phyloP scores from a whole-genome alignment of 2,329 filamentous ascomycete genomes.

The Fusarium beomiforme region DNA sequence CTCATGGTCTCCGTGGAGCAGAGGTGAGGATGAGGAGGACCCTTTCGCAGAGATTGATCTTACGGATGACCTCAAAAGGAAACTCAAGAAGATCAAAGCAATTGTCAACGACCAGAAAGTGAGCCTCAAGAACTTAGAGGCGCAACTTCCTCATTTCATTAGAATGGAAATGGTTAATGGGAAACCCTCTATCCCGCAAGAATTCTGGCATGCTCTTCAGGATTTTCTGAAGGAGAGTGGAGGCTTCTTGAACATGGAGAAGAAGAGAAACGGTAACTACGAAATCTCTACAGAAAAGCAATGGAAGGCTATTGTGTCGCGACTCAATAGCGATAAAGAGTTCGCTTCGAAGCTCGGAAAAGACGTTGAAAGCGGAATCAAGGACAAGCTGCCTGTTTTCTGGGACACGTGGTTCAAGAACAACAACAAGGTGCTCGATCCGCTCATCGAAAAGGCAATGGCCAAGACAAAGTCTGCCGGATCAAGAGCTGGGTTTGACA shows the following conservation, averaged over 20 bases:
- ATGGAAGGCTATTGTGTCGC: constrained; percentile 57
- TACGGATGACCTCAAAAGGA: constrained; percentile 44
- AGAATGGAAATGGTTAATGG: constrained; percentile 65
- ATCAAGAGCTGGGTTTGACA: constrained; percentile 48
- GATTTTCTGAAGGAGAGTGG: constrained; percentile 62
- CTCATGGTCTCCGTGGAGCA: constrained; percentile 40
- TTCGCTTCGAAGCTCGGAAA: constrained; percentile 44
- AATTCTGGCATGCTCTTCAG: constrained; percentile 73
- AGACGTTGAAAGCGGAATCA: constrained; percentile 39
- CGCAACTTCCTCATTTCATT: constrained; percentile 65
- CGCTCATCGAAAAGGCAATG: constrained; percentile 45
- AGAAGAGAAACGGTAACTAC: constrained; percentile 48
- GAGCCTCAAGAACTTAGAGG: constrained; percentile 56
- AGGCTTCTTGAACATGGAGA: constrained; percentile 58
- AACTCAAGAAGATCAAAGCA: constrained; percentile 45
- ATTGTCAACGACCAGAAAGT: constrained; percentile 49
- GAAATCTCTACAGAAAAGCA: constrained; percentile 56
- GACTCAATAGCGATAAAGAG: constrained; percentile 50
- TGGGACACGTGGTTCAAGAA: constrained; percentile 65
- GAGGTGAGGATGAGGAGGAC: constrained; percentile 23
- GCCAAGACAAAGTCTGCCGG: constrained; percentile 49
- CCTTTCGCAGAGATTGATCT: constrained; percentile 30
- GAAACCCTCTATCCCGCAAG: constrained; percentile 62
- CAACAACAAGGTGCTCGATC: constrained; percentile 56
- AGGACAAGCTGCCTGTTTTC: constrained; percentile 48